Conservation (phyloP, 2,329 filamentous ascomycete species). For the Aspergillus caelatus region DNA sequence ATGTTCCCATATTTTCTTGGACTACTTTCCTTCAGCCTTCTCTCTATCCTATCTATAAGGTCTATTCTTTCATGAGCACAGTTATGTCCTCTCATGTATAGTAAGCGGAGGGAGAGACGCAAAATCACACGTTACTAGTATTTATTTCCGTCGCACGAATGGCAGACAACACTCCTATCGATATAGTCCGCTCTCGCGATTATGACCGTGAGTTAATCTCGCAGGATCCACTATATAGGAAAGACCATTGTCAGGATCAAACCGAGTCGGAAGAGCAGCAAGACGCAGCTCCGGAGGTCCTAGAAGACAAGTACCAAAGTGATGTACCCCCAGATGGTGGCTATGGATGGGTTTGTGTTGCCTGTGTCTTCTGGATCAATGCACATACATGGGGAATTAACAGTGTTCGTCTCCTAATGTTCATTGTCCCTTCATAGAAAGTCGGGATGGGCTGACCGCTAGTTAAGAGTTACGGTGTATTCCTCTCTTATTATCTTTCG, state of each 20-base stretch:
- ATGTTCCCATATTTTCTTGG: not conserved
- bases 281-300: conserved; percentile 14
- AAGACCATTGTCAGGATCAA: not conserved
- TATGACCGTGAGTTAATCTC: conserved; percentile 12
- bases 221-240: not conserved
- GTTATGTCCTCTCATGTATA: not conserved
- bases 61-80: not conserved
- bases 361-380: conserved; percentile 61
- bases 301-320: conserved; percentile 35
- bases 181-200: conserved; percentile 30
- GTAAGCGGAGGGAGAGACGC: not conserved
- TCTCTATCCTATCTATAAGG: not conserved
- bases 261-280: conserved; percentile 14
- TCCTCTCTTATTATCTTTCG: conserved; percentile 62
- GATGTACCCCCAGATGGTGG: conserved; percentile 56
- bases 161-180: conserved; percentile 36
- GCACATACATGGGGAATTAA: conserved; percentile 77
- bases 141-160: conserved; percentile 20
- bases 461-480: conserved; percentile 55
- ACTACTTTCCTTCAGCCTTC: not conserved
- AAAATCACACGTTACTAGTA: not conserved
- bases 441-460: conserved; percentile 6
- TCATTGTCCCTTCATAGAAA: not conserved
- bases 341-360: conserved; percentile 65
- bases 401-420: conserved; percentile 47